phyloP scores from a whole-genome alignment of 2,329 filamentous ascomycete species.

The Sporothrix brasiliensis region DNA sequence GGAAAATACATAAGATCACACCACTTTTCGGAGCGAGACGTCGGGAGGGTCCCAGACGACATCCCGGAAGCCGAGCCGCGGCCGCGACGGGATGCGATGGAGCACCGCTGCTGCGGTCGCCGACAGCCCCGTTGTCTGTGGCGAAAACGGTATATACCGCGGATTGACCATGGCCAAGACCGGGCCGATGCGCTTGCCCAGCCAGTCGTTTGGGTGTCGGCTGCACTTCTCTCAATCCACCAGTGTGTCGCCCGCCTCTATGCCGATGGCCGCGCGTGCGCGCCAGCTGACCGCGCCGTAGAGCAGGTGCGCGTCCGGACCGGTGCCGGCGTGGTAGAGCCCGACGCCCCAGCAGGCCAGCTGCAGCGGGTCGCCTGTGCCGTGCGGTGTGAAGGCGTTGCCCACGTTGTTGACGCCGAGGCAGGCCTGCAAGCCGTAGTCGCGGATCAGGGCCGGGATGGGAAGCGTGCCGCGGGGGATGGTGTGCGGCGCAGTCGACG shows the following conservation, averaged over 20 bases:
- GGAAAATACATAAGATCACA: constrained; percentile 33
- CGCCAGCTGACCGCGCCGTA: constrained; percentile 49
- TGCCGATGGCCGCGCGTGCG: constrained; percentile 44
- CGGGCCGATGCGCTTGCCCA: constrained; percentile 23
- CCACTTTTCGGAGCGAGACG: constrained; percentile 34
- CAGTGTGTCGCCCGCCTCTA: constrained; percentile 28
- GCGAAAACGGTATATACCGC: constrained; percentile 36
- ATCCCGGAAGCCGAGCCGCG: constrained; percentile 42
- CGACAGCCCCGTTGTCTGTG: neutral
- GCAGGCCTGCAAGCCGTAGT: constrained; percentile 60
- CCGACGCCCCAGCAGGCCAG: constrained; percentile 66
- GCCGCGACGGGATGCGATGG: constrained; percentile 37
- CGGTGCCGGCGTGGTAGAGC: constrained; percentile 68
- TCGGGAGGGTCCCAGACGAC: constrained; percentile 48
- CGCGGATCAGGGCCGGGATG: constrained; percentile 61
- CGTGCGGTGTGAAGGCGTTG: constrained; percentile 74
- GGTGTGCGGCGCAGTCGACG: constrained; percentile 12
- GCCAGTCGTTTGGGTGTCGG: neutral
- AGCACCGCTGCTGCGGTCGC: constrained; percentile 12
- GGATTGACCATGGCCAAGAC: constrained; percentile 41
- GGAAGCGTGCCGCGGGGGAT: constrained; percentile 63
- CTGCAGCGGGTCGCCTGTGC: constrained; percentile 65
- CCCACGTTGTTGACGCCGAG: constrained; percentile 73
- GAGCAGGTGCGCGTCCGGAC: constrained; percentile 59
- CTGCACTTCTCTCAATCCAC: neutral